Evolutionary conservation across 2,329 filamentous ascomycete species (phyloP).

Genomic region (Diaporthe citri): DNA sequence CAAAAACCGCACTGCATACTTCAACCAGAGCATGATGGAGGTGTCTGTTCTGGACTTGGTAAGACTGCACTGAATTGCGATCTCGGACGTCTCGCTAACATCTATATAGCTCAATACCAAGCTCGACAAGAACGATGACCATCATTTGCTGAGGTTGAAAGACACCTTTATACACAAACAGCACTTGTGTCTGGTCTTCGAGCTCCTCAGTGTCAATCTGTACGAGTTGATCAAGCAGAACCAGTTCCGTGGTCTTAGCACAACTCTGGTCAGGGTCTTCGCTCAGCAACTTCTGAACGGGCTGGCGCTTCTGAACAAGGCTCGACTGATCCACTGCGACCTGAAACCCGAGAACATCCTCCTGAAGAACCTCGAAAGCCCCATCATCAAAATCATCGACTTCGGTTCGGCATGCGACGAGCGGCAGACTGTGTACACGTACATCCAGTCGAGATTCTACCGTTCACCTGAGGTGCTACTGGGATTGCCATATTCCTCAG

Average conservation of each 20-base stretch:
- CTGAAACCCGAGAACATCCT: conserved; percentile 98
- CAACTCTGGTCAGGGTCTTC: conserved; percentile 95
- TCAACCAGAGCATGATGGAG: conserved; percentile 99
- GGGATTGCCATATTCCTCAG: conserved; percentile 96
- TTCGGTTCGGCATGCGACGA: conserved; percentile 99
- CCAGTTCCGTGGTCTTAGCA: conserved; percentile 96
- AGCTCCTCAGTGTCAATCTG: conserved; percentile 94
- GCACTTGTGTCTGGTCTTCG: conserved; percentile 96
- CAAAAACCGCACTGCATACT: conserved; percentile 98
- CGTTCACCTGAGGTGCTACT: conserved; percentile 95
- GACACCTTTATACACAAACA: conserved; percentile 99
- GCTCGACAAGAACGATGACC: conserved; percentile 99
- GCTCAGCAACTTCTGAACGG: conserved; percentile 96
- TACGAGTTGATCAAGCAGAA: conserved; percentile 99
- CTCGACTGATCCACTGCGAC: conserved; percentile 96
- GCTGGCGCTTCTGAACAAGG: conserved; percentile 92
- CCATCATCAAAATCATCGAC: conserved; percentile 99
- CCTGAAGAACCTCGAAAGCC: conserved; percentile 97
- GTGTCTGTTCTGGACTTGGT: conserved; percentile 97
- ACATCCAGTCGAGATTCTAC: conserved; percentile 98
- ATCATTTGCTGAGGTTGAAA: conserved; percentile 92
- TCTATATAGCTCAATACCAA: conserved; percentile 88
- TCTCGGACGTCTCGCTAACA: conserved; percentile 24
- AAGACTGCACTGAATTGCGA: conserved; percentile 49
- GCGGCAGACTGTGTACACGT: conserved; percentile 98